Conservation (phyloP, 495 filamentous ascomycete genomes). For the Penicillium alfredii region DNA sequence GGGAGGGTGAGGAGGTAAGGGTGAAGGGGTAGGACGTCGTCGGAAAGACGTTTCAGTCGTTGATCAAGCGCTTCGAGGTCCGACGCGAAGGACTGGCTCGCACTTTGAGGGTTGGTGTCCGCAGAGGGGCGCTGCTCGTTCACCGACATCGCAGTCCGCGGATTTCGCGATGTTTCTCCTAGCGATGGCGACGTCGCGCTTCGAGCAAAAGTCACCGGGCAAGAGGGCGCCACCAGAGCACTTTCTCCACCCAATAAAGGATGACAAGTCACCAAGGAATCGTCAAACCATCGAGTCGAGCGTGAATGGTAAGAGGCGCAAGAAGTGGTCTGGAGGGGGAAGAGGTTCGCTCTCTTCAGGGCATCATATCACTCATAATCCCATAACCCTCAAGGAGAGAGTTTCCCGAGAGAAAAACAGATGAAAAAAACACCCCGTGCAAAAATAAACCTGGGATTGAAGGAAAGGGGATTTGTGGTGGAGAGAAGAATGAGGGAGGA, state of each 20-base stretch:
- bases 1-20: conserved; percentile 47
- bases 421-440: too few relatives aligned
- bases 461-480: not conserved
- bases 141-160: conserved; percentile 44
- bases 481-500: conserved; percentile 4
- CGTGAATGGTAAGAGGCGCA: not conserved
- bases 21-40: conserved; percentile 42
- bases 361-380: conserved; percentile 13
- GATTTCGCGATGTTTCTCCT: conserved; percentile 12
- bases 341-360: too few relatives aligned
- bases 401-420: too few relatives aligned
- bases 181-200: conserved; percentile 14
- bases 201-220: not conserved
- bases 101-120: conserved; percentile 21
- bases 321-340: conserved; percentile 10
- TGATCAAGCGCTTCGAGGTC: conserved; percentile 34
- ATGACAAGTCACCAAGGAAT: too few relatives aligned
- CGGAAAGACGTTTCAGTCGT: conserved; percentile 38
- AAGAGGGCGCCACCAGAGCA: conserved; percentile 1
- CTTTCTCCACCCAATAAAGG: too few relatives aligned
- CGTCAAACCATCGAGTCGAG: conserved; percentile 16
- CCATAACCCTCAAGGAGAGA: conserved; percentile 7
- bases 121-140: conserved; percentile 32
- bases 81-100: conserved; percentile 14
- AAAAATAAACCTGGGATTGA: not conserved